A percentile compares a stretch with the other conserved stretches of the same genome.
phyloP scores from a whole-genome alignment of 1,139 yeast species.

The Eremothecium cymbalariae region DNA sequence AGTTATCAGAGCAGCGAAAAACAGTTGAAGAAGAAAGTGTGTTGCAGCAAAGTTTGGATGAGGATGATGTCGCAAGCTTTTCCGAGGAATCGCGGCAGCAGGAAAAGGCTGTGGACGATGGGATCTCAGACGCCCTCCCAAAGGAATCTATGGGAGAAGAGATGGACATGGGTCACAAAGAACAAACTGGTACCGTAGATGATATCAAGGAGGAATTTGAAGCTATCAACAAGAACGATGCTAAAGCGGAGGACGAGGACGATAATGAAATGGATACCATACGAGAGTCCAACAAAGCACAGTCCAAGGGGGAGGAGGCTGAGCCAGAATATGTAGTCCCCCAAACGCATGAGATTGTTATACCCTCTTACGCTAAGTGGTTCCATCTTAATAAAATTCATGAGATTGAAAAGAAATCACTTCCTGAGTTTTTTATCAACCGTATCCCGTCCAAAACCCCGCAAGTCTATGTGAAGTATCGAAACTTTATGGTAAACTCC shows the following conservation, averaged over 20 bases:
- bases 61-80: not conserved
- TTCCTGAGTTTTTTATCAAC: constrained; percentile 84
- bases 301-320: constrained; percentile 1
- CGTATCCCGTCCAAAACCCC: constrained; percentile 81
- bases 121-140: constrained; percentile 1
- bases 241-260: constrained; percentile 2
- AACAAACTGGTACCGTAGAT: constrained; percentile 1
- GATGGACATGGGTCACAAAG: constrained; percentile 1
- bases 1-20: too few species aligned
- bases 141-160: constrained; percentile 2
- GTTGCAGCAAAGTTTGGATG: not conserved
- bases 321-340: constrained; percentile 24
- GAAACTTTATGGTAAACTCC: constrained; percentile 90
- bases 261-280: too few species aligned
- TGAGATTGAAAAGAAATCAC: constrained; percentile 54
- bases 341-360: constrained; percentile 83
- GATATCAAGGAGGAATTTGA: constrained; percentile 7
- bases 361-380: constrained; percentile 94
- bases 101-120: not conserved
- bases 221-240: not conserved
- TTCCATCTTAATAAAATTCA: constrained; percentile 68
- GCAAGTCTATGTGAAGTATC: constrained; percentile 71
- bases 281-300: constrained; percentile 4
- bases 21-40: too few species aligned
- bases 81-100: not conserved